Conservation (phyloP, 2,329 filamentous ascomycete species). For the Venturia oleaginea region DNA sequence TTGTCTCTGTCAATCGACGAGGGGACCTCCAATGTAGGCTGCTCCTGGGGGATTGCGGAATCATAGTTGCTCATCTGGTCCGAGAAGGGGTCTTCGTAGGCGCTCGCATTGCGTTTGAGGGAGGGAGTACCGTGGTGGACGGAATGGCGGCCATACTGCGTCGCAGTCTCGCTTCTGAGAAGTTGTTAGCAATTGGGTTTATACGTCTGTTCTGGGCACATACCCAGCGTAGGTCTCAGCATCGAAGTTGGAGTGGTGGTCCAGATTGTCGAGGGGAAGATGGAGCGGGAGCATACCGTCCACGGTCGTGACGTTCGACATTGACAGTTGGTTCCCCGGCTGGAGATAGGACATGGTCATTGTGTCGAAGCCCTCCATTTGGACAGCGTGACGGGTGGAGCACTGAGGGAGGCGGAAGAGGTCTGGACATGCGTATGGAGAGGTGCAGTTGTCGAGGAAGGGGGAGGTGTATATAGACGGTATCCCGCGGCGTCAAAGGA, state of each 20-base stretch:
- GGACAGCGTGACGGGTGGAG: conserved; percentile 13
- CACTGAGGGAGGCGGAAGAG: conserved; percentile 6
- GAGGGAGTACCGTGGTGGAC: conserved; percentile 24
- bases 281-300: conserved; percentile 28
- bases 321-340: conserved; percentile 41
- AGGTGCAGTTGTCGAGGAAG: background rate
- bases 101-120: conserved; percentile 42
- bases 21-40: conserved; percentile 40
- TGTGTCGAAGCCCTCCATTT: conserved; percentile 49
- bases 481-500: background rate
- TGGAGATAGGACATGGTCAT: conserved; percentile 54
- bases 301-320: conserved; percentile 41
- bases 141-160: conserved; percentile 20
- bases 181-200: background rate
- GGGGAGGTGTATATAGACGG: background rate
- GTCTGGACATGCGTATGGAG: background rate
- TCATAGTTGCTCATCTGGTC: conserved; percentile 37
- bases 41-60: conserved; percentile 30
- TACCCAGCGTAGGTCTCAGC: conserved; percentile 53
- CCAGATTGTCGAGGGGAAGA: conserved; percentile 45
- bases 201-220: conserved; percentile 17
- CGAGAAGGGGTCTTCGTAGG: conserved; percentile 43
- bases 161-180: conserved; percentile 41
- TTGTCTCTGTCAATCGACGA: conserved; percentile 53
- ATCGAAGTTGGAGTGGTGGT: conserved; percentile 52